Percentiles rank a stretch among this genome's conserved stretches.
These are phyloP conservation scores for Hypoxylon sp. DNA, from an alignment of 2,329 filamentous ascomycete genomes.

Conservation along the genomic window DNA sequence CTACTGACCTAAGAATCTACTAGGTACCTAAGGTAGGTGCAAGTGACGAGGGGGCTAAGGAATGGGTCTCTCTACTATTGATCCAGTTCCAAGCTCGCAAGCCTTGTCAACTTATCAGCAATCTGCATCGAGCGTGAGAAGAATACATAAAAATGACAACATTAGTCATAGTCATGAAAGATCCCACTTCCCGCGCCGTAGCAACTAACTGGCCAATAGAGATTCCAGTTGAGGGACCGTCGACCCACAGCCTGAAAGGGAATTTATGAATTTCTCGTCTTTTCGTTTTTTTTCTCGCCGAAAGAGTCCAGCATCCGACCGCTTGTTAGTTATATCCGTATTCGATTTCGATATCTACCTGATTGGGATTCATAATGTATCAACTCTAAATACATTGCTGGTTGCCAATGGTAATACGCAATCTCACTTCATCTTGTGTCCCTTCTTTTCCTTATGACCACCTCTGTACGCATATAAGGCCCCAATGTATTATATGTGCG, in stretches of 20 bases:
- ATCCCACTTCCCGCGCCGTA: slow-evolving; percentile 22
- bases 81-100: slow-evolving; percentile 5
- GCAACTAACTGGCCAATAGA: slow-evolving; percentile 23
- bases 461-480: background rate
- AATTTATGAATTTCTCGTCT: slow-evolving; percentile 8
- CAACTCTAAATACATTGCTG: background rate
- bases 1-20: slow-evolving; percentile 10
- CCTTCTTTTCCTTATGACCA: background rate
- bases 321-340: slow-evolving; percentile 17
- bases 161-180: slow-evolving; percentile 9
- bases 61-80: slow-evolving; percentile 8
- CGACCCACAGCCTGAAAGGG: background rate
- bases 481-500: background rate
- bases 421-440: background rate
- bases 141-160: slow-evolving; percentile 29
- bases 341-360: too few species aligned
- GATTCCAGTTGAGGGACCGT: slow-evolving; percentile 14
- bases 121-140: slow-evolving; percentile 5
- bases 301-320: slow-evolving; percentile 27
- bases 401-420: slow-evolving; percentile 6
- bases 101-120: background rate
- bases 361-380: too few species aligned
- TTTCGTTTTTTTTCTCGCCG: background rate
- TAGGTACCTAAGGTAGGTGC: slow-evolving; percentile 18
- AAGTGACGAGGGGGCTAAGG: slow-evolving; percentile 7